Base-by-base conservation (phyloP, 2,329 filamentous ascomycete genomes). In the Paracorniculantispora psalliotae region DNA sequence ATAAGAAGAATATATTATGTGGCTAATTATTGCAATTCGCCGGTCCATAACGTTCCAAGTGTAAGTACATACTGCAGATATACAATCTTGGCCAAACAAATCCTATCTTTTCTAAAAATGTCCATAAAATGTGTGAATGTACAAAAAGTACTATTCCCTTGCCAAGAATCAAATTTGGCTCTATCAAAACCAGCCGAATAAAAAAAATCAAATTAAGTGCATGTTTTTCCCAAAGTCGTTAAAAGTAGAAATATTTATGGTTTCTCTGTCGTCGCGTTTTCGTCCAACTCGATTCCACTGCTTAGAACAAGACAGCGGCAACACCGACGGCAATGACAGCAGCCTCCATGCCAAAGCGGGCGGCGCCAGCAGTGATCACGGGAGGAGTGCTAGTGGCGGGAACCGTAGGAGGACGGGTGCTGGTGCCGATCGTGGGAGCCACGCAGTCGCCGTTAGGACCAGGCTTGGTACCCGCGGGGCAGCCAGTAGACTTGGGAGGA, bases 241-340 rank as follows among this genome's bases (percentile, higher is more conserved):
- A 50, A 33, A n/a, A 30, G 13, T 28, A 4, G 26, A 12, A 26
- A n/a, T 48, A 21, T 37, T 26, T 23, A 48, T 44, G 12, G 7
- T 46, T 23, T 19, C 19, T 53, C 23, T 33, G 19, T 30, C 23
- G 21, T 43, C 37, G 15, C n/a, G n/a, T n/a, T 2, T 50, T 52
- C 28, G 13, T 39, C 19, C 37, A 19, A 7, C 23, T 44, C 33
- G 2, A 54, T 19, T 21, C 21, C 23, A 13, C 19, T 7, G 33
- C 15, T 71, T 73, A 73, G 62, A 75, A 63, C 54, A 73, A 65
- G 63, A 73, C 55, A 39, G 66, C 71, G 49, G 67, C 67, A 49
- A 72, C 59, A 66, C 68, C 72, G 33, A 66, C 70, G 21, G 69
- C 69, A 47, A 65, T 69, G 52, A 67, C 69, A 49, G 66, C 65